A percentile compares a stretch with the other conserved stretches of the same genome.
These are phyloP conservation scores for Fusarium sp. DNA, from an alignment of 2,329 filamentous ascomycete genomes.

Conservation along the genomic window DNA sequence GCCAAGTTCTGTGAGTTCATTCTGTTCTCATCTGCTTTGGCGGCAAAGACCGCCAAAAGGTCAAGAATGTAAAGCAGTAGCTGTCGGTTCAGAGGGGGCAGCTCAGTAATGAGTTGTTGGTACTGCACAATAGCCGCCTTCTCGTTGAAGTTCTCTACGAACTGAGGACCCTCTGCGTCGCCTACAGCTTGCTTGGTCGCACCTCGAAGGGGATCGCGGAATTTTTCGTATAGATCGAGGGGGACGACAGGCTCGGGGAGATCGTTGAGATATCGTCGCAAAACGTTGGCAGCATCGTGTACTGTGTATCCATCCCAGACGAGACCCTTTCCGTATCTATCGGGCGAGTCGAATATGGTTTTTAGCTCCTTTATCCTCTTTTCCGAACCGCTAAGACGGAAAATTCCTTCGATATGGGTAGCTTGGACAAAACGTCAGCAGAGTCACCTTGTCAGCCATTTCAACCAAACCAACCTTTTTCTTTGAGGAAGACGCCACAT, in stretches of 20 bases:
- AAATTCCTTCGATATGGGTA: conserved; percentile 95
- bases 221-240: conserved; percentile 89
- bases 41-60: conserved; percentile 93
- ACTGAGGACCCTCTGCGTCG: conserved; percentile 75
- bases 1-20: conserved; percentile 96
- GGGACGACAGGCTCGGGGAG: conserved; percentile 97
- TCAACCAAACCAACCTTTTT: conserved; percentile 78
- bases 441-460: neutral
- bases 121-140: conserved; percentile 82
- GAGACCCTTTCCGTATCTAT: conserved; percentile 94
- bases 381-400: conserved; percentile 93
- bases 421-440: conserved; percentile 64
- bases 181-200: conserved; percentile 78
- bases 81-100: conserved; percentile 93
- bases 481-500: conserved; percentile 96
- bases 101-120: conserved; percentile 89
- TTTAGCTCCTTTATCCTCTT: conserved; percentile 98
- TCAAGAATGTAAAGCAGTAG: conserved; percentile 95
- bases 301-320: conserved; percentile 98
- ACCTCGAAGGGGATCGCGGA: conserved; percentile 82
- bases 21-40: conserved; percentile 94
- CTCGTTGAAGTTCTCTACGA: conserved; percentile 72
- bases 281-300: conserved; percentile 96
- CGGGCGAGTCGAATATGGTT: conserved; percentile 90
- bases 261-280: conserved; percentile 94